Evolutionary conservation across 371 early-diverging fungal genomes (phyloP), one percentile per base, ranked within the genome.

Genomic region (Cokeromyces recurvatus): DNA sequence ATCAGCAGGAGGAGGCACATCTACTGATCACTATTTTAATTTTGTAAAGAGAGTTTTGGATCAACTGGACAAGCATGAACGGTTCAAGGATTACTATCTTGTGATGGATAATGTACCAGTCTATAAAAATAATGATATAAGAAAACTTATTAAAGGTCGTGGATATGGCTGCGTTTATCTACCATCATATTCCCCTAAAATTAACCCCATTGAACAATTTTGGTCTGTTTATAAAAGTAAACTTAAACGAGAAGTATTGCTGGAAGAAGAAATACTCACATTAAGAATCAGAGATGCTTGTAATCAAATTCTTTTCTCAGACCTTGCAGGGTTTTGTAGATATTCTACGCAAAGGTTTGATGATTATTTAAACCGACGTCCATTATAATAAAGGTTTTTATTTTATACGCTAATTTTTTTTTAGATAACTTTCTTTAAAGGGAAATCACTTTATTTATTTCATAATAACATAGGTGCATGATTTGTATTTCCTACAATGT

Each of bases 401-500:
- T n/a, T n/a, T n/a, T n/a, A n/a, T n/a, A n/a, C n/a, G n/a, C n/a
- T n/a, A n/a, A n/a, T n/a, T n/a, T n/a, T n/a, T n/a, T n/a, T n/a
- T n/a, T n/a, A n/a, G n/a, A n/a, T n/a, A n/a, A n/a, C n/a, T n/a
- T n/a, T n/a, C n/a, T n/a, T n/a, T n/a, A n/a, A n/a, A n/a, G n/a
- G n/a, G n/a, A n/a, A n/a, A n/a, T n/a, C n/a, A n/a, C n/a, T n/a
- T n/a, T n/a, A n/a, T n/a, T n/a, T n/a, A n/a, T n/a, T n/a, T n/a
- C n/a, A n/a, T n/a, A n/a, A n/a, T n/a, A n/a, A n/a, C n/a, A n/a
- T n/a, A n/a, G n/a, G n/a, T n/a, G n/a, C n/a, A n/a, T n/a, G n/a
- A n/a, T n/a, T n/a, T n/a, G n/a, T 29, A 36, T 36, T 36, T n/a
- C 66, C 66, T 51, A 68, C 36, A 32, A 76, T 40, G 17, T 87